Evolutionary conservation across 1,284 basidiomycete species (phyloP).

Genomic region (Leccinum subfulvum): DNA sequence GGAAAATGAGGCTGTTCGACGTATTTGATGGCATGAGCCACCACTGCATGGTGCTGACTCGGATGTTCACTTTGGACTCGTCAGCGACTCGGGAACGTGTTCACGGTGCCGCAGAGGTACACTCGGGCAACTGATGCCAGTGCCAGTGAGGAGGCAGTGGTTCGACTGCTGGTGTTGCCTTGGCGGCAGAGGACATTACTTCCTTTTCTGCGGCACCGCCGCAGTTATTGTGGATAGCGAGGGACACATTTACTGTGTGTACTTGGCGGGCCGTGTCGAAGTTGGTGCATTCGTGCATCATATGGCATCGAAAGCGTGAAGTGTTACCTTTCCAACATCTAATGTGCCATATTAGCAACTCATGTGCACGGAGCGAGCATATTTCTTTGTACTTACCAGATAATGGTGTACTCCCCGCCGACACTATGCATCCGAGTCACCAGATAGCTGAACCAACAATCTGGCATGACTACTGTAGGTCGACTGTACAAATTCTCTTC

Average conservation of each 20-base stretch:
- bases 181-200: too few relatives aligned
- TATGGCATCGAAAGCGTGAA: constrained; percentile 28
- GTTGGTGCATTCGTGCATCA: constrained; percentile 34
- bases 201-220: too few relatives aligned
- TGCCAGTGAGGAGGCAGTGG: neutral
- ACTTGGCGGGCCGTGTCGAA: constrained; percentile 14
- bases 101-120: neutral
- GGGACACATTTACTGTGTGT: constrained; percentile 22
- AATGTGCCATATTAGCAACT: neutral
- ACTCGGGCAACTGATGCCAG: neutral
- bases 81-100: neutral
- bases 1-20: neutral
- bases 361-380: too few relatives aligned
- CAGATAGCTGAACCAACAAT: neutral
- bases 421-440: too few relatives aligned
- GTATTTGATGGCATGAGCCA: constrained; percentile 1
- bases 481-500: too few relatives aligned
- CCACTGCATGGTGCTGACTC: constrained; percentile 24
- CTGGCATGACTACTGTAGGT: too few relatives aligned
- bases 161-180: constrained; percentile 6
- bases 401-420: too few relatives aligned
- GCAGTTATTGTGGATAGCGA: constrained; percentile 16
- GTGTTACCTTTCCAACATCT: constrained; percentile 27
- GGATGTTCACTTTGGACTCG: neutral
- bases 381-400: too few relatives aligned